Evolutionary conservation across 495 filamentous ascomycete species (phyloP), one percentile per base, ranked within the genome.

Genomic region (Jackrogersella minutella): DNA sequence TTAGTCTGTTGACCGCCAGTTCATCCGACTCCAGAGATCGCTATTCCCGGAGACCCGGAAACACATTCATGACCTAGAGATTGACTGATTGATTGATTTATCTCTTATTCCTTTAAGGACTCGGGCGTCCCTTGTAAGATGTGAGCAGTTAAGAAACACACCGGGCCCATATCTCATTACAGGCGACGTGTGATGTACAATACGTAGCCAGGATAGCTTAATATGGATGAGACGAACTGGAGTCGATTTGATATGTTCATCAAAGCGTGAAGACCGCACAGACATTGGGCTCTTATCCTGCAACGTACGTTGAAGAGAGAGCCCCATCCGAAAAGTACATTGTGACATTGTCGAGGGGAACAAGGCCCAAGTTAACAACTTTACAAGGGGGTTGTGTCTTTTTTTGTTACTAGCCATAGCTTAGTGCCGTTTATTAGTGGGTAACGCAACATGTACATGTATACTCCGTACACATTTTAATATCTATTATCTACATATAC

Each of bases 1-100:
- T n/a, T 28, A 26, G 52, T 41, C 57, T 65, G 68, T 67, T 74
- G 72, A 74, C 72, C 72, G 72, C 72, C 72, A 74, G 70, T 74
- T 74, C 66, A 61, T 73, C 58, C n/a, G 60, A 49, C 52, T 56
- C 67, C 30, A 52, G 49, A 70, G 66, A 68, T 69, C 50, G 49
- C 43, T 66, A 68, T 73, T 74, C 72, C 70, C 72, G 62, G 58
- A 58, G 61, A 68, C 72, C 66, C 69, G 70, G 72, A 56, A 65
- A 61, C 56, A 61, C 56, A 36, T 37, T 37, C 2, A 10, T 55
- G n/a, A n/a, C n/a, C n/a, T 52, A 21, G 31, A 19, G 49, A 64
- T 36, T 52, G 33, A 54, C 30, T 60, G 4, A 30, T 53, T 44
- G 41, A 30, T 40, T 21, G 22, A 21, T 34, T 19, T 47, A 66